Conservation (phyloP, 129 eudicot species). For the Smallanthus sonchifolius region DNA sequence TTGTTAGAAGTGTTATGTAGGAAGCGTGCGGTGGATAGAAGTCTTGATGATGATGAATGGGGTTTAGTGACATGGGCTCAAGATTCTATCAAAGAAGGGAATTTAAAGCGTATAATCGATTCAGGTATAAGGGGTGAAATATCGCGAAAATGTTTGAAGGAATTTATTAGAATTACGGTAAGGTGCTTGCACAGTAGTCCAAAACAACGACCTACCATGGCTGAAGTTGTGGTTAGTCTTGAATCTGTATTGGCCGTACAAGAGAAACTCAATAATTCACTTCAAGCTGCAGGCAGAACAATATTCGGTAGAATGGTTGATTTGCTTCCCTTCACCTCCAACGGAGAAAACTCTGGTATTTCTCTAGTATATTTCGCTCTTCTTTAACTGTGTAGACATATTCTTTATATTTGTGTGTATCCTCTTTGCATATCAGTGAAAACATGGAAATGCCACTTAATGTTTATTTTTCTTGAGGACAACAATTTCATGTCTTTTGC, state of each 20-base stretch:
- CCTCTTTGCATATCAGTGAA: too few relatives aligned
- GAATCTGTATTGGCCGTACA: slow-evolving; percentile 8
- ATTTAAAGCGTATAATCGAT: slow-evolving; percentile 16
- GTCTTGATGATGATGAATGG: slow-evolving; percentile 23
- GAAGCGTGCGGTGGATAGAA: slow-evolving; percentile 25
- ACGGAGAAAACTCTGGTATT: background rate
- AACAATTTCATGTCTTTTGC: too few relatives aligned
- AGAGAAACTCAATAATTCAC: background rate
- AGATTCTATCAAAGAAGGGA: slow-evolving; percentile 26
- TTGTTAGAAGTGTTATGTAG: slow-evolving; percentile 28
- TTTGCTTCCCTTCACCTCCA: background rate
- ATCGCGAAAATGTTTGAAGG: slow-evolving; percentile 17
- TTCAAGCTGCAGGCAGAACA: background rate
- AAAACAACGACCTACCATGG: slow-evolving; percentile 24
- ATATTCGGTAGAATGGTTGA: background rate
- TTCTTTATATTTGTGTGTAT: background rate
- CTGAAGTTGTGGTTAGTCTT: slow-evolving; percentile 14
- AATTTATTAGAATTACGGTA: slow-evolving; percentile 13
- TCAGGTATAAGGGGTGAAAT: slow-evolving; percentile 9
- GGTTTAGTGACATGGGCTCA: slow-evolving; percentile 33
- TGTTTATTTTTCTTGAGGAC: too few relatives aligned
- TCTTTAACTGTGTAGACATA: background rate
- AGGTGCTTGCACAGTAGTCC: slow-evolving; percentile 16
- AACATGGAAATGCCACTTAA: too few relatives aligned
- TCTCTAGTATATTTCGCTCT: background rate